Conservation (phyloP, 106 monocot species). For the Platanthera guangdongensis region DNA sequence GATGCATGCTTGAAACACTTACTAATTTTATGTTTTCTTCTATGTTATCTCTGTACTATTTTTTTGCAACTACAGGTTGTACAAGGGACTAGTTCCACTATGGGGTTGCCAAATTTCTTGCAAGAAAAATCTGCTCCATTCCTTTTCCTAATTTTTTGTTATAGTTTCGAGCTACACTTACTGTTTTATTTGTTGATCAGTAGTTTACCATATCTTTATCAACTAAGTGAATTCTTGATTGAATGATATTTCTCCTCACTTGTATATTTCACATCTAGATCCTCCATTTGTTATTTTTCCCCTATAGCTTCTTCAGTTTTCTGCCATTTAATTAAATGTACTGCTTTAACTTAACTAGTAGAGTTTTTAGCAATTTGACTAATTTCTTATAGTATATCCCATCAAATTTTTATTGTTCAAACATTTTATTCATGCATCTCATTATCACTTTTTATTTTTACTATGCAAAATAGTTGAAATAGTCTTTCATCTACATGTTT, state of each 20-base stretch:
- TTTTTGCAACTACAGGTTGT: constrained; percentile 18
- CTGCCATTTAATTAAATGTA: no score
- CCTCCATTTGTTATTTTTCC: not conserved
- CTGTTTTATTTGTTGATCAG: not conserved
- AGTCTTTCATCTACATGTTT: no score
- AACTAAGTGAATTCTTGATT: not conserved
- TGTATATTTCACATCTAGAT: not conserved
- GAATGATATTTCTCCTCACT: not conserved
- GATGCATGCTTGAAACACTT: not conserved
- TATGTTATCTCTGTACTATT: not conserved
- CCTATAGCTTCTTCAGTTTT: not conserved
- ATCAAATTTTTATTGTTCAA: no score
- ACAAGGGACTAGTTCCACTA: constrained; percentile 37
- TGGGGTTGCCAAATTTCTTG: constrained; percentile 47
- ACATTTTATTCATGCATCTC: no score
- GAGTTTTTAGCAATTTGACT: no score
- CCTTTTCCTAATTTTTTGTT: not conserved
- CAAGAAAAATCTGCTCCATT: constrained; percentile 11
- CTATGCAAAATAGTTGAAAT: no score
- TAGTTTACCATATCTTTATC: not conserved
- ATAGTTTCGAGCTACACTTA: not conserved
- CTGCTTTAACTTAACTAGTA: no score
- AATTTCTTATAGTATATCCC: no score
- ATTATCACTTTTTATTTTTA: no score
- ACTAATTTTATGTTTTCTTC: not conserved